Evolutionary conservation across 805 yeast genomes (phyloP).

Genomic region (Metschnikowia proteae): DNA sequence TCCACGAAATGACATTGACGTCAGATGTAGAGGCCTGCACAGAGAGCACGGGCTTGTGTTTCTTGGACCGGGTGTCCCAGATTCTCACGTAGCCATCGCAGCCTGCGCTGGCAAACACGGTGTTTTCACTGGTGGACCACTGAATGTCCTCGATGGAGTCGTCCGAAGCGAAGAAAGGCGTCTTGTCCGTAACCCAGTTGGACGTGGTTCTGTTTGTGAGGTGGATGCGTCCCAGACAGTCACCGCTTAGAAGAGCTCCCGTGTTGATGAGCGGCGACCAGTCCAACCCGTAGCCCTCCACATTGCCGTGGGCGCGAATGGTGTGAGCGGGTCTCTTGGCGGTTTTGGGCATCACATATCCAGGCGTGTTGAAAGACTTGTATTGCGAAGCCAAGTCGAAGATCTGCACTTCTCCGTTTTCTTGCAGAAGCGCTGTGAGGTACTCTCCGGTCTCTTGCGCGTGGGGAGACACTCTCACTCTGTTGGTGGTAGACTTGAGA

Average conservation of each 20-base stretch:
- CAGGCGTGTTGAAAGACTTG: slow-evolving; percentile 85
- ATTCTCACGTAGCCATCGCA: slow-evolving; percentile 87
- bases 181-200: slow-evolving; percentile 81
- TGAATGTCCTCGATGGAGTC: slow-evolving; percentile 93
- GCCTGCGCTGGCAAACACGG: slow-evolving; percentile 95
- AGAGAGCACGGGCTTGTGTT: slow-evolving; percentile 85
- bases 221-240: slow-evolving; percentile 77
- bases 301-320: slow-evolving; percentile 79
- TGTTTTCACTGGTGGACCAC: slow-evolving; percentile 89
- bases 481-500: slow-evolving; percentile 78
- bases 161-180: slow-evolving; percentile 66
- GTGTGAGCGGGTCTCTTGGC: slow-evolving; percentile 81
- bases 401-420: slow-evolving; percentile 83
- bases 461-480: slow-evolving; percentile 81
- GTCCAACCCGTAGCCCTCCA: slow-evolving; percentile 96
- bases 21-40: slow-evolving; percentile 78
- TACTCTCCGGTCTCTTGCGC: slow-evolving; percentile 72
- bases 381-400: slow-evolving; percentile 78
- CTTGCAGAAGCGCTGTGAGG: slow-evolving; percentile 83
- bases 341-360: slow-evolving; percentile 71
- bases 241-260: slow-evolving; percentile 87
- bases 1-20: slow-evolving; percentile 95
- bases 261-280: slow-evolving; percentile 86
- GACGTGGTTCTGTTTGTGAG: slow-evolving; percentile 72
- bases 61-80: slow-evolving; percentile 95